phyloP scores from a whole-genome alignment of 139 green algal species.

The Microglena sp. region DNA sequence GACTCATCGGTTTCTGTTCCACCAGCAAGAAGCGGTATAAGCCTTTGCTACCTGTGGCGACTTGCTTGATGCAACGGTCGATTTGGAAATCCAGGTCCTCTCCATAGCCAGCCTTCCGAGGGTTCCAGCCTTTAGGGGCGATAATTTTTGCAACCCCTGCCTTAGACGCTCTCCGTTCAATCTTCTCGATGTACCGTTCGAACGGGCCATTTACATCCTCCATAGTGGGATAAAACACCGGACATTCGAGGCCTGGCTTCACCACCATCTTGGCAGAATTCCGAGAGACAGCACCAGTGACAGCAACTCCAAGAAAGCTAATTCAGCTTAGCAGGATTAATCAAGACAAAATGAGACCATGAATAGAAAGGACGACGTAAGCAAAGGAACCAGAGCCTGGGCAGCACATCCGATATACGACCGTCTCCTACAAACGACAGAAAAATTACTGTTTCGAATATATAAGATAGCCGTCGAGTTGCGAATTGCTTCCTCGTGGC shows the following conservation, averaged over 20 bases:
- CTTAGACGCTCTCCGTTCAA: constrained; percentile 35
- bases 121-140: constrained; percentile 48
- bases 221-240: constrained; percentile 2
- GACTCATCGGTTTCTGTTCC: constrained; percentile 51
- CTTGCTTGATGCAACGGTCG: constrained; percentile 30
- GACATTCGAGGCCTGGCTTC: background rate
- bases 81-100: constrained; percentile 24
- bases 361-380: background rate
- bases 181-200: constrained; percentile 45
- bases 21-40: constrained; percentile 64
- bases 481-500: too few relatives aligned
- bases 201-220: constrained; percentile 25
- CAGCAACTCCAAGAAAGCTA: background rate
- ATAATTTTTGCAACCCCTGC: constrained; percentile 58
- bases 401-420: too few relatives aligned
- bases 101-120: constrained; percentile 48
- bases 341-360: background rate
- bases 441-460: too few relatives aligned
- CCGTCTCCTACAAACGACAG: too few relatives aligned
- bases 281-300: background rate
- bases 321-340: background rate
- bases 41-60: constrained; percentile 56
- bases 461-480: too few relatives aligned
- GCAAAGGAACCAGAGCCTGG: background rate
- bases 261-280: background rate